phyloP scores from a whole-genome alignment of 2,329 filamentous ascomycete species.

The Penicillium rolfsii region DNA sequence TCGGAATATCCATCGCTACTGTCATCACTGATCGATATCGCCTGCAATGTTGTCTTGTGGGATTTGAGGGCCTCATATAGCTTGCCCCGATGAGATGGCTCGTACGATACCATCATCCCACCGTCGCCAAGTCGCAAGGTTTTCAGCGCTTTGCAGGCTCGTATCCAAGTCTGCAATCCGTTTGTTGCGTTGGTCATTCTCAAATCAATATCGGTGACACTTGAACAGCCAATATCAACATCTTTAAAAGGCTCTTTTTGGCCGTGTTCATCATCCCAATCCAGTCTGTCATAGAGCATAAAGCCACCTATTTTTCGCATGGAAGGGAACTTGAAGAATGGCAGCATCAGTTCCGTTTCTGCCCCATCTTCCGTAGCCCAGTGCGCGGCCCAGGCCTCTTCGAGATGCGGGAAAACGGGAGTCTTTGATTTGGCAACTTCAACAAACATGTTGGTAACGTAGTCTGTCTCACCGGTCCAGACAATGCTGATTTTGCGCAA shows the following conservation, averaged over 20 bases:
- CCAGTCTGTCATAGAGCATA: not conserved
- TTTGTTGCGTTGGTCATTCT: not conserved
- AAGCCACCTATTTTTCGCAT: not conserved
- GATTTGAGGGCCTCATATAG: not conserved
- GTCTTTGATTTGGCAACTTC: not conserved
- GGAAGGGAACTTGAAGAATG: not conserved
- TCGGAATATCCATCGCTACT: not conserved
- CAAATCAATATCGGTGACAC: not conserved
- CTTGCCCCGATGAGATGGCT: not conserved
- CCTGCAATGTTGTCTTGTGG: not conserved
- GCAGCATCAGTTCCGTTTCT: not conserved
- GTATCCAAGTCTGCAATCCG: not conserved
- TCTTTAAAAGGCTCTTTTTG: not conserved
- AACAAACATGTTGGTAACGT: not conserved
- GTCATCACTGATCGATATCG: not conserved
- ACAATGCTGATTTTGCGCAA: slow-evolving; percentile 1
- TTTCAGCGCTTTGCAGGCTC: not conserved
- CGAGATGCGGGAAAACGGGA: not conserved
- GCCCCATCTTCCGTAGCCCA: not conserved
- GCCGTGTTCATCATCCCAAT: not conserved
- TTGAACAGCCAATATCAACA: not conserved
- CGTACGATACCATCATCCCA: not conserved
- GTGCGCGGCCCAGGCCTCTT: not conserved
- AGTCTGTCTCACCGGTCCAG: not conserved
- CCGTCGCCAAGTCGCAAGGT: not conserved